A percentile compares a stretch with the other conserved stretches of the same genome.
phyloP scores from a whole-genome alignment of 805 yeast genomes.

The Wickerhamiella azyma region DNA sequence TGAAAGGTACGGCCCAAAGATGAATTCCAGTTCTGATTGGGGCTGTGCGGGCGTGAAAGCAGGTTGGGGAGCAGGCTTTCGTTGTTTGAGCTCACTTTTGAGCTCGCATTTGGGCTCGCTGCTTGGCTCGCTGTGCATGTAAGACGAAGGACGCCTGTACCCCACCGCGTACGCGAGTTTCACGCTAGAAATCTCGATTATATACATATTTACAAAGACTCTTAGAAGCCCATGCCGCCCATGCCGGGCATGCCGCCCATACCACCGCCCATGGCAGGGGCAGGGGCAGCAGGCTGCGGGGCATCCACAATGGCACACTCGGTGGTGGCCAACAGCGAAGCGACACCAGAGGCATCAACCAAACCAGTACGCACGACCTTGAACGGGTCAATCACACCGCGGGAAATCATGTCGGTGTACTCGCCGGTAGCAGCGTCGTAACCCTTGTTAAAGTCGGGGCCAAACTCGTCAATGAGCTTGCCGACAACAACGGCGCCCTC shows the following conservation, averaged over 20 bases:
- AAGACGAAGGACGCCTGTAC: too few species aligned
- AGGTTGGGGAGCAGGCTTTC: too few species aligned
- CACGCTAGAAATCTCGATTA: too few species aligned
- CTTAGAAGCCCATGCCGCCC: slow-evolving; percentile 26
- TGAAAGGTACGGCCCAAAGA: too few species aligned
- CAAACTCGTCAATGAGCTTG: slow-evolving; percentile 46
- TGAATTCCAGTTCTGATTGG: too few species aligned
- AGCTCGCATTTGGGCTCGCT: too few species aligned
- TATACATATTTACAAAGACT: slow-evolving; percentile 4
- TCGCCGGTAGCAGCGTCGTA: slow-evolving; percentile 87
- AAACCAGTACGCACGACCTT: slow-evolving; percentile 94
- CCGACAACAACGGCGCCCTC: slow-evolving; percentile 97
- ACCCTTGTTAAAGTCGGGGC: slow-evolving; percentile 73
- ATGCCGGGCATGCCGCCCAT: slow-evolving; percentile 57
- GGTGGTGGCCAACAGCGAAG: slow-evolving; percentile 91
- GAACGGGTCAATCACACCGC: slow-evolving; percentile 97
- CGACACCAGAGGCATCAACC: slow-evolving; percentile 95
- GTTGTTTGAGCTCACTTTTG: too few species aligned
- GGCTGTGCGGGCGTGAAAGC: too few species aligned
- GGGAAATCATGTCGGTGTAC: slow-evolving; percentile 87
- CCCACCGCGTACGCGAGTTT: too few species aligned
- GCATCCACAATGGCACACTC: slow-evolving; percentile 97
- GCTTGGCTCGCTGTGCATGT: too few species aligned
- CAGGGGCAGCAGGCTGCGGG: slow-evolving; percentile 49
- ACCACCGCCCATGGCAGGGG: slow-evolving; percentile 36